Conservation (phyloP, 202 grass and related monocot species). For the Elaeis oleifera region DNA sequence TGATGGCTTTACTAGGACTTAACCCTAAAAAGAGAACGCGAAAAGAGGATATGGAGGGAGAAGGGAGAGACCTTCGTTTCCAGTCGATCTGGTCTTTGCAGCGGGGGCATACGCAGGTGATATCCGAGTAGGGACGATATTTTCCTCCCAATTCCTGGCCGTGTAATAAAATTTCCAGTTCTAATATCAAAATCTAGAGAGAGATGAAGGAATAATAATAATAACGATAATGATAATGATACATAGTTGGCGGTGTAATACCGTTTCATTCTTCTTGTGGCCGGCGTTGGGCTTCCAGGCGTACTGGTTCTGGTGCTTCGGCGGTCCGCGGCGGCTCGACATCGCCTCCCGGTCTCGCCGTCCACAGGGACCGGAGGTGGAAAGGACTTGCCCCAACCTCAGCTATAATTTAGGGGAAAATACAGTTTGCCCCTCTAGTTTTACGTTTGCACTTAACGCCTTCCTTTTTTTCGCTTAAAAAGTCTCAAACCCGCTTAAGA, state of each 20-base stretch:
- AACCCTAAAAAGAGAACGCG: neutral
- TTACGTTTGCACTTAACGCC: no score
- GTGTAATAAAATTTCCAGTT: no score
- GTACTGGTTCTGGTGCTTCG: constrained; percentile 88
- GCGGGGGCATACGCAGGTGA: constrained; percentile 85
- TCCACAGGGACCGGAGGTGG: no score
- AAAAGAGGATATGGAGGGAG: neutral
- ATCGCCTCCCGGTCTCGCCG: constrained; percentile 2
- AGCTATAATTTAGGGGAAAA: no score
- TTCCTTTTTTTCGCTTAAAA: no score
- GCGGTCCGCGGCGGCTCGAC: constrained; percentile 67
- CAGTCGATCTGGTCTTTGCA: constrained; percentile 95
- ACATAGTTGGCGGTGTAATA: neutral
- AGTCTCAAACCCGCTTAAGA: no score
- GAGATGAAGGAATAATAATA: no score
- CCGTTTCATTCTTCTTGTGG: constrained; percentile 83
- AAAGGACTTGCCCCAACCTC: no score
- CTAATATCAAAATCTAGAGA: neutral
- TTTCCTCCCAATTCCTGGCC: constrained; percentile 70
- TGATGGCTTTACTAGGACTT: neutral
- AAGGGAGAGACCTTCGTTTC: constrained; percentile 57
- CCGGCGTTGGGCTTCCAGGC: constrained; percentile 74
- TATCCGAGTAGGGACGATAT: constrained; percentile 57
- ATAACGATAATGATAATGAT: no score
- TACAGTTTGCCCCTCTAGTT: no score